Evolutionary conservation across 768 basidiomycete genomes (phyloP).

Genomic region (Xerocomellus dryophilus): DNA sequence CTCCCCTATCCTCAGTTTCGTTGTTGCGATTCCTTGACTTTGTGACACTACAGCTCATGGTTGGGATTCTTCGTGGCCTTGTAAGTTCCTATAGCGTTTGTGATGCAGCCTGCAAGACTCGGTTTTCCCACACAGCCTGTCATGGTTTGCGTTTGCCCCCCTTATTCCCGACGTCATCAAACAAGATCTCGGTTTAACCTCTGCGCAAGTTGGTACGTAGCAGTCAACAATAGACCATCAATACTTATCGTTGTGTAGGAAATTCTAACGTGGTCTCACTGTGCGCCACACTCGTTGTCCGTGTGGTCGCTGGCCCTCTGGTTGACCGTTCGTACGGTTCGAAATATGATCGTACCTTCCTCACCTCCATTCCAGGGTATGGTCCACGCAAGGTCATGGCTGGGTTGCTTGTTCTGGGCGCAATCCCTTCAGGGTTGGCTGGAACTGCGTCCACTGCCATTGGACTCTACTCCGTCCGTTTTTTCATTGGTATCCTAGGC

Average conservation of each 20-base stretch:
- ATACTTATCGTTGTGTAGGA: slow-evolving; percentile 18
- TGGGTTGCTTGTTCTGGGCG: slow-evolving; percentile 2
- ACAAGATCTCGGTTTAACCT: slow-evolving; percentile 47
- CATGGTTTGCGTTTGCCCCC: slow-evolving; percentile 63
- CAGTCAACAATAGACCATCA: background rate
- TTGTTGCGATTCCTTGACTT: background rate
- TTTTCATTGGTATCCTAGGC: slow-evolving; percentile 61
- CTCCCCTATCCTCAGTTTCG: background rate
- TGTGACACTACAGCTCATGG: background rate
- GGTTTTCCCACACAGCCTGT: slow-evolving; percentile 21
- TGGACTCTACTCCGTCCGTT: slow-evolving; percentile 45
- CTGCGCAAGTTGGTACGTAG: slow-evolving; percentile 40
- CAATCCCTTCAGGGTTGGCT: slow-evolving; percentile 7
- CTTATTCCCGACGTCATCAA: slow-evolving; percentile 56
- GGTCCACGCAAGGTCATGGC: slow-evolving; percentile 10
- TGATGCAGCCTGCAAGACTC: background rate
- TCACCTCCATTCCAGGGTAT: background rate
- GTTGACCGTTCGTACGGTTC: slow-evolving; percentile 36
- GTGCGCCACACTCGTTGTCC: slow-evolving; percentile 47
- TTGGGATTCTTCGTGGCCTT: slow-evolving; percentile 5
- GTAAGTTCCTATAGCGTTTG: background rate
- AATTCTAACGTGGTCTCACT: slow-evolving; percentile 51
- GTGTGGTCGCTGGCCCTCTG: slow-evolving; percentile 48
- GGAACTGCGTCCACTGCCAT: slow-evolving; percentile 37
- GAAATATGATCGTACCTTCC: background rate